Base-by-base conservation (phyloP, 805 yeast species). In the Candida manassasensis region DNA sequence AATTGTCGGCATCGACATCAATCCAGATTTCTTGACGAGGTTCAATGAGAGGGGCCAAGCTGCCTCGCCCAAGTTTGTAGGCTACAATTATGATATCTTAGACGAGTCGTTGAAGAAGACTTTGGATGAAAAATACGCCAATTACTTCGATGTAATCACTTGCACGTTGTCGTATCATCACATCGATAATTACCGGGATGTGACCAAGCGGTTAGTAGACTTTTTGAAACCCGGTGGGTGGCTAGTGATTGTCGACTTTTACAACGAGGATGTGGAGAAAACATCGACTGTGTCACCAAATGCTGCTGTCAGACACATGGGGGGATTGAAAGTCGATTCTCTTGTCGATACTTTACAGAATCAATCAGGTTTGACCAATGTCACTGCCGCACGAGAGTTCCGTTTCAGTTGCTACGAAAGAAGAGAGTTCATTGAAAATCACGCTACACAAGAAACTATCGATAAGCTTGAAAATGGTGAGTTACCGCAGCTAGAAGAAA, bases 121-220 rank as follows among this genome's bases (percentile, higher is more conserved):
- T 19, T 34, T 48, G 15, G 36, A 42, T 19, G 14, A 32, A n/a
- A 29, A 45, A 19, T 54, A 45, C 21, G 49, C 33, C 3, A 45
- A 38, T 7, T 28, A 50, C 8, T 60, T 59, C 40, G 70, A 67
- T 41, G 46, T 55, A 14, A 52, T 66, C 16, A 37, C 51, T 2
- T 62, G 68, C 32, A 61, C 71, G 2, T 45, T 63, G 14, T 47
- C 69, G 1, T 66, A 56, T 40, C 73, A 68, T 40, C 73, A 68
- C 41, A 40, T 68, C 11, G 50, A 57, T 9, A 49, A 59, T 32
- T 54, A 59, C 33, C 45, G 48, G 13, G 46, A 44, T 3, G 55
- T 63, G 7, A 56, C 66, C 8, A 40, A 42, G 38, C 53, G 52
- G 37, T 44, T 68, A 38, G 50, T 54, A 6, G 43, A 54, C 4